These are phyloP conservation scores for Butyriboletus appendiculatus DNA, from an alignment of 1,284 basidiomycete genomes.

Conservation along the genomic window DNA sequence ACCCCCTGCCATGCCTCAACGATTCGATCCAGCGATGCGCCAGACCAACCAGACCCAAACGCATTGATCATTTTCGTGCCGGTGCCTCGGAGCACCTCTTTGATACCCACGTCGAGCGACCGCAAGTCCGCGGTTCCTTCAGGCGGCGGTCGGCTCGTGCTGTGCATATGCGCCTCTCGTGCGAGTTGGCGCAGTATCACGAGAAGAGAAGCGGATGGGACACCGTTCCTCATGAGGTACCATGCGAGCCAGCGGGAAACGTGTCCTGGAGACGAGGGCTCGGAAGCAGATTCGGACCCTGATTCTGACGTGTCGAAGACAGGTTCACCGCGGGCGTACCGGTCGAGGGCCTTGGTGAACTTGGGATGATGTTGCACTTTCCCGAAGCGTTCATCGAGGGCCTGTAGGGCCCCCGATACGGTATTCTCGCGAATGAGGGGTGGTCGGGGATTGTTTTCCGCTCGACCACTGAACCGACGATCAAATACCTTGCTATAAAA, in stretches of 20 bases:
- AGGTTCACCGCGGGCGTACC: constrained; percentile 53
- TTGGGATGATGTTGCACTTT: constrained; percentile 41
- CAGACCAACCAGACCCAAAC: constrained; percentile 67
- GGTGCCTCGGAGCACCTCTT: constrained; percentile 64
- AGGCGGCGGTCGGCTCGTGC: constrained; percentile 42
- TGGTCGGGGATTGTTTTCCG: constrained; percentile 62
- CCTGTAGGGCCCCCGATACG: constrained; percentile 60
- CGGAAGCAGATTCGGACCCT: constrained; percentile 1
- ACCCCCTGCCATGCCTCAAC: constrained; percentile 52
- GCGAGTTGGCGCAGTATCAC: constrained; percentile 59
- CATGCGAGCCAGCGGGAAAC: constrained; percentile 47
- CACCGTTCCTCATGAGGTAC: constrained; percentile 68
- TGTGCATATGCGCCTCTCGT: constrained; percentile 56
- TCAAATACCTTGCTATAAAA: constrained; percentile 76
- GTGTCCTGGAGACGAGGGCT: constrained; percentile 10
- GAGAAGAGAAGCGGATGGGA: constrained; percentile 66
- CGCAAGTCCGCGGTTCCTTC: constrained; percentile 51
- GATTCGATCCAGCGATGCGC: constrained; percentile 62
- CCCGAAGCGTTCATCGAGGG: constrained; percentile 58
- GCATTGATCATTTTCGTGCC: constrained; percentile 68
- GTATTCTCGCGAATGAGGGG: constrained; percentile 70
- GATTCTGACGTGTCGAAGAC: constrained; percentile 28
- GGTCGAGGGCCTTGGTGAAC: constrained; percentile 49
- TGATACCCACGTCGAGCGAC: constrained; percentile 60
- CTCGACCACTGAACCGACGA: constrained; percentile 63